Conservation (phyloP, 148 eudicot genomes). For the Pharnaceum exiguum region DNA sequence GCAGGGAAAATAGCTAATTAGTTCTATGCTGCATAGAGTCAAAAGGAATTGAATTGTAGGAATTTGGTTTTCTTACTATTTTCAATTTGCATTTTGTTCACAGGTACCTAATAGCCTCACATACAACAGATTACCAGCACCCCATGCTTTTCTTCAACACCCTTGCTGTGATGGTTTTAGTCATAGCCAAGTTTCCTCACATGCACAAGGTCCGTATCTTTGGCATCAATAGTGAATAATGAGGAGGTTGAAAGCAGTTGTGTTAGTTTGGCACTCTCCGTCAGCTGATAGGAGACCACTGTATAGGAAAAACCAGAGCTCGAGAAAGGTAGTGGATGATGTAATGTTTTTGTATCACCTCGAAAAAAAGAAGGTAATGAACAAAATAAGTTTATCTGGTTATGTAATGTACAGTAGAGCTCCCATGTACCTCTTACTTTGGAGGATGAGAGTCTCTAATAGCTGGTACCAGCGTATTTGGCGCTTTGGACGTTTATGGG, state of each 20-base stretch:
- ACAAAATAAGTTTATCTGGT: constrained; percentile 14
- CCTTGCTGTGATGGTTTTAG: constrained; percentile 64
- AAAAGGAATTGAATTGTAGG: background rate
- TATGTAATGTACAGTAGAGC: constrained; percentile 22
- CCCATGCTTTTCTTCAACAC: constrained; percentile 96
- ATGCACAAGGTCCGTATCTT: constrained; percentile 98
- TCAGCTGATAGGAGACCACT: constrained; percentile 20
- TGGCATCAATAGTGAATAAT: constrained; percentile 85
- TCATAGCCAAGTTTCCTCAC: constrained; percentile 85
- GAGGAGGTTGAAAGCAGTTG: constrained; percentile 15
- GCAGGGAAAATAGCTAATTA: no score
- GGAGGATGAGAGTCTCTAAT: background rate
- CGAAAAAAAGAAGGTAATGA: constrained; percentile 5
- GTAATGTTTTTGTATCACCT: constrained; percentile 21
- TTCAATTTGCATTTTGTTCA: background rate
- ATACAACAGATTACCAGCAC: constrained; percentile 87
- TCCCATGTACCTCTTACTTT: constrained; percentile 3
- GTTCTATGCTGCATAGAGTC: no score
- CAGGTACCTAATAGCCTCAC: constrained; percentile 96
- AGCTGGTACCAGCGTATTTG: background rate
- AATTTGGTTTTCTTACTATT: background rate
- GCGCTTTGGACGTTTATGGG: no score
- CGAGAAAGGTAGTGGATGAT: constrained; percentile 10
- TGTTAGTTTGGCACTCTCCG: background rate
- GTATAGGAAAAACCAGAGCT: constrained; percentile 32